Percentiles rank a stretch among this genome's conserved stretches.
These are phyloP conservation scores for Dorcoceras hygrometricum DNA, from an alignment of 257 asterid genomes.

Conservation along the genomic window DNA sequence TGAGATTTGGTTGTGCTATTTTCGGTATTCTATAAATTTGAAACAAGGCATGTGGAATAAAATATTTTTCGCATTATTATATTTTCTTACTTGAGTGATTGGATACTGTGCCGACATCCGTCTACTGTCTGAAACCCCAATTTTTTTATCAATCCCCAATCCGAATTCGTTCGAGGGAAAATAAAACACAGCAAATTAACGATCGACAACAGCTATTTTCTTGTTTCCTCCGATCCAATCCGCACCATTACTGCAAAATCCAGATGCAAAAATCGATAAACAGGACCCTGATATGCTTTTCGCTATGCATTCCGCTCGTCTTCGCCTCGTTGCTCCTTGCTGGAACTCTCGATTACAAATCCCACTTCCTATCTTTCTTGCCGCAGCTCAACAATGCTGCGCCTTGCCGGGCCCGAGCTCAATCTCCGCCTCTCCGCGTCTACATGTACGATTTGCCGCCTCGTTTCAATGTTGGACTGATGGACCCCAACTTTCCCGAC, in stretches of 20 bases:
- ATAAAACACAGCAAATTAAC: background rate
- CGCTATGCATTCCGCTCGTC: conserved; percentile 39
- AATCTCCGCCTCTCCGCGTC: conserved; percentile 44
- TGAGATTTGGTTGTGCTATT: too few relatives aligned
- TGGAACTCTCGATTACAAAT: conserved; percentile 44
- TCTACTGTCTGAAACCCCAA: background rate
- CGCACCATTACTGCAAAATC: background rate
- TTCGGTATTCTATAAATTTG: too few relatives aligned
- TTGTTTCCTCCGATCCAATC: background rate
- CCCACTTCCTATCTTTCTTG: conserved; percentile 34
- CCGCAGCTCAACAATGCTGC: conserved; percentile 37
- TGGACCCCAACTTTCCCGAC: conserved; percentile 39
- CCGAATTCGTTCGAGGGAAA: background rate
- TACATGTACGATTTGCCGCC: conserved; percentile 58
- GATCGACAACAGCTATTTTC: too few relatives aligned
- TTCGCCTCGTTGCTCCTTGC: conserved; percentile 36
- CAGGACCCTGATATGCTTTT: conserved; percentile 33
- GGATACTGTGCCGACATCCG: background rate
- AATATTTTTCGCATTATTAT: too few relatives aligned
- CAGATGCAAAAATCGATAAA: conserved; percentile 38
- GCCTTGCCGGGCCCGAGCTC: conserved; percentile 25
- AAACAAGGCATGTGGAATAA: too few relatives aligned
- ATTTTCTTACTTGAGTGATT: too few relatives aligned
- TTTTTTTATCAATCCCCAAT: background rate
- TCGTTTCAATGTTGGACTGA: conserved; percentile 46